These are phyloP conservation scores for Salix brachista DNA, from an alignment of 345 rosid species.

Conservation along the genomic window DNA sequence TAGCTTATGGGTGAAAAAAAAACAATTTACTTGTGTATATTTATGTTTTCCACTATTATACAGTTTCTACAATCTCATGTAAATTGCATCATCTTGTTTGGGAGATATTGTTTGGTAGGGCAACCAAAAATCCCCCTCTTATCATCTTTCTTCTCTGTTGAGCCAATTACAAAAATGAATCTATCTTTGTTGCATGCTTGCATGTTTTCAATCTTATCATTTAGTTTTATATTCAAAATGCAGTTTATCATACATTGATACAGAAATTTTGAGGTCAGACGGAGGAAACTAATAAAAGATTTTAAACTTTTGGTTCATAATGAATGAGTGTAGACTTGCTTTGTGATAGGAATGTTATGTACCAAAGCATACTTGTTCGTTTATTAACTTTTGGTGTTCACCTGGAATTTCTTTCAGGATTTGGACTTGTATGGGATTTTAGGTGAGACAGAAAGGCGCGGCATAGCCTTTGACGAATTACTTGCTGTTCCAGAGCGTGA, in stretches of 20 bases:
- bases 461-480: slow-evolving; percentile 72
- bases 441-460: slow-evolving; percentile 75
- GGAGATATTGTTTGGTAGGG: background rate
- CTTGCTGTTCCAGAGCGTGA: slow-evolving; percentile 88
- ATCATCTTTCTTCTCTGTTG: background rate
- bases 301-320: too few species aligned
- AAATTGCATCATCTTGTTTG: background rate
- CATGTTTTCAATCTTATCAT: background rate
- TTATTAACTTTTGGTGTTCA: background rate
- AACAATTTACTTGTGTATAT: background rate
- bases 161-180: too few species aligned
- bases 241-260: background rate
- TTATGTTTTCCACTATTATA: background rate
- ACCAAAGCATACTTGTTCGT: background rate
- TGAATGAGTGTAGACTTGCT: too few species aligned
- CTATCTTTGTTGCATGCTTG: background rate
- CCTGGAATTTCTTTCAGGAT: slow-evolving; percentile 39
- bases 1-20: background rate
- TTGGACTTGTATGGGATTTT: slow-evolving; percentile 73
- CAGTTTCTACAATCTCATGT: background rate
- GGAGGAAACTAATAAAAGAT: too few species aligned
- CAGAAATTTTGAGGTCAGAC: background rate
- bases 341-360: too few species aligned
- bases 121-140: background rate
- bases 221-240: background rate